Evolutionary conservation across 1,284 basidiomycete genomes (phyloP), one percentile per base, ranked within the genome.

Genomic region (Chalciporus sp.): DNA sequence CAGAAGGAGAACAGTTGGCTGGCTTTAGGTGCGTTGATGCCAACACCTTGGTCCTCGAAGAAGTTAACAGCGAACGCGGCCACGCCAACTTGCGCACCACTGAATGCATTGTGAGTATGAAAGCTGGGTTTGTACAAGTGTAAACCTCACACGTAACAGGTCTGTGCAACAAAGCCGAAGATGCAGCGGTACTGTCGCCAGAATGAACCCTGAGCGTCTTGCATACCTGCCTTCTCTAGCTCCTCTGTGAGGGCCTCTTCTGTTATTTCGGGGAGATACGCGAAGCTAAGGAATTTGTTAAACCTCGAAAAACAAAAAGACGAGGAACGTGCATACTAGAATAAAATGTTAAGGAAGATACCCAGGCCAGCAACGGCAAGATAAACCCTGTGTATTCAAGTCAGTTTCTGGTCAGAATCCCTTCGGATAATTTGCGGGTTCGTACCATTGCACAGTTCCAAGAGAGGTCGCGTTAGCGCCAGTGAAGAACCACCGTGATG

Each of bases 51-150:
- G 49, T 86, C 85, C 23, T 76, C 70, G 47, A 87, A 77, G 68
- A 80, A 89, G 76, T 88, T 88, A 59, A 92, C 82, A 29, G 87
- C 84, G 60, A 92, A 81, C 11, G 87, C 75, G 5, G 88, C 90
- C 28, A 90, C 84, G 5, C 78, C 83, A 23, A 91, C 86, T 71
- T 92, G 87, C 2, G 86, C 84, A 26, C 88, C 89, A 33, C 84
- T 85, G 47, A 51, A 40, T 33, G 33, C 44, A 14, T 16, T 42
- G 52, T 45, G 55, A 46, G 28, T 12, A 35, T 19, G 26, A 46
- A 42, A 17, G 2, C 14, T 20, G 29, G 4, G 20, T 16, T 40
- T 16, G 26, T 10, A 23, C 1, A 3, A n/a, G 4, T 37, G 7
- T 6, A 26, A 42, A 6, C 51, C 82, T 49, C 62, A 83, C 80